Evolutionary conservation across 139 green algal species (phyloP).

Genomic region (Protoeuglena noctilucae): DNA sequence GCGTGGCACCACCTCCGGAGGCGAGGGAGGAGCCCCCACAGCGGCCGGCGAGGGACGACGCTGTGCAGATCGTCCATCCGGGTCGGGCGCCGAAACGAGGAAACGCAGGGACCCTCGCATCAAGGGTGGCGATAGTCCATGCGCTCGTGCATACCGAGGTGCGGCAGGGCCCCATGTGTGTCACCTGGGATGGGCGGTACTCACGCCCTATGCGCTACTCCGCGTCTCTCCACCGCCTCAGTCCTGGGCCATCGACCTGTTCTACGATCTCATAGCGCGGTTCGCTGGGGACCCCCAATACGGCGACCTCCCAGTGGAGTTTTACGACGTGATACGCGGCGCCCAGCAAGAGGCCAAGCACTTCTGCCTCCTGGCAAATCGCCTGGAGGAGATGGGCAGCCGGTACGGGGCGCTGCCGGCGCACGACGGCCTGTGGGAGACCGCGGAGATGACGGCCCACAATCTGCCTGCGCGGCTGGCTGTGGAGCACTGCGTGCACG

Average conservation of each 20-base stretch:
- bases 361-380: conserved; percentile 8
- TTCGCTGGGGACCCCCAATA: conserved; percentile 35
- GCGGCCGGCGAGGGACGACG: too few species aligned
- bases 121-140: conserved; percentile 28
- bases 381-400: conserved; percentile 38
- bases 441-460: conserved; percentile 40
- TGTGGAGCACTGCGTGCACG: conserved; percentile 83
- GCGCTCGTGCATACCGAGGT: conserved; percentile 58
- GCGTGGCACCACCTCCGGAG: not conserved
- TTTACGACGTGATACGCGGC: conserved; percentile 54
- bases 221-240: too few species aligned
- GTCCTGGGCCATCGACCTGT: conserved; percentile 67
- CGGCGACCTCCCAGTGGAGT: conserved; percentile 46
- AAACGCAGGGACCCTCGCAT: conserved; percentile 42
- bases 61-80: conserved; percentile 34
- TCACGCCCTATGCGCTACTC: too few species aligned
- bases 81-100: conserved; percentile 25
- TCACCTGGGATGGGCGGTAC: too few species aligned
- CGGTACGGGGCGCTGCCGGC: conserved; percentile 60
- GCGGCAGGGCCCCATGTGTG: too few species aligned
- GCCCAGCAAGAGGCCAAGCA: conserved; percentile 5
- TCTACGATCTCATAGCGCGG: conserved; percentile 66
- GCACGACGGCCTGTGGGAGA: conserved; percentile 83
- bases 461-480: conserved; percentile 58
- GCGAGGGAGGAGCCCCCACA: not conserved